phyloP scores from a whole-genome alignment of 2,329 filamentous ascomycete genomes.

The Diaporthe citrichinensis region DNA sequence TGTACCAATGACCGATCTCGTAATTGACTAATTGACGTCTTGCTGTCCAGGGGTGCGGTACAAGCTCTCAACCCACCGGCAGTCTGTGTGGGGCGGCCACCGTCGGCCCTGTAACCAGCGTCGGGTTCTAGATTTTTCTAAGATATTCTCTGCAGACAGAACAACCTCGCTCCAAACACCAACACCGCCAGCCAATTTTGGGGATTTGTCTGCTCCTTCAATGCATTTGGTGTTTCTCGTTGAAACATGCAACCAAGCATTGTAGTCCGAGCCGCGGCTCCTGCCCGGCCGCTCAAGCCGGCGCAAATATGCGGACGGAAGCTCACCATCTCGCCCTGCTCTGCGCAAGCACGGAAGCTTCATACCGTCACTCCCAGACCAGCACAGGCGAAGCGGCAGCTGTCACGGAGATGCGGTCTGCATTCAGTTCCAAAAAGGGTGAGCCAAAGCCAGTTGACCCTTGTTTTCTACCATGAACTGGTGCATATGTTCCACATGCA shows the following conservation, averaged over 20 bases:
- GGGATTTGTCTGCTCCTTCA: background rate
- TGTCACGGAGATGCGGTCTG: constrained; percentile 30
- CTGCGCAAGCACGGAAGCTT: constrained; percentile 42
- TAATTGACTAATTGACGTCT: constrained; percentile 10
- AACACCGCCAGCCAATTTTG: background rate
- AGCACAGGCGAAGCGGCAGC: constrained; percentile 40
- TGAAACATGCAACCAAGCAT: constrained; percentile 52
- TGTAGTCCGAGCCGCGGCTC: constrained; percentile 51
- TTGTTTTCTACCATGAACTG: background rate
- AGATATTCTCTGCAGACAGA: constrained; percentile 13
- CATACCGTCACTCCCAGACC: constrained; percentile 44
- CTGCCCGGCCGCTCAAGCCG: constrained; percentile 50
- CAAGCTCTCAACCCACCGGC: constrained; percentile 24
- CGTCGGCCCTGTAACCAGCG: constrained; percentile 16
- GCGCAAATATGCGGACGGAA: constrained; percentile 50
- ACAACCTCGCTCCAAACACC: background rate
- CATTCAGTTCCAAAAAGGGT: constrained; percentile 35
- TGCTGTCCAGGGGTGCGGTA: background rate
- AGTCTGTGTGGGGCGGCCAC: constrained; percentile 26
- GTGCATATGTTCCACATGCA: background rate
- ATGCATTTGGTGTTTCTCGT: constrained; percentile 31
- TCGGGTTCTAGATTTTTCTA: constrained; percentile 31
- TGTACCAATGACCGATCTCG: constrained; percentile 8
- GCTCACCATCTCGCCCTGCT: constrained; percentile 44
- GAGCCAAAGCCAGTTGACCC: background rate